These are phyloP conservation scores for Tricladium varicosporioides DNA, from an alignment of 2,329 filamentous ascomycete species.

Conservation along the genomic window DNA sequence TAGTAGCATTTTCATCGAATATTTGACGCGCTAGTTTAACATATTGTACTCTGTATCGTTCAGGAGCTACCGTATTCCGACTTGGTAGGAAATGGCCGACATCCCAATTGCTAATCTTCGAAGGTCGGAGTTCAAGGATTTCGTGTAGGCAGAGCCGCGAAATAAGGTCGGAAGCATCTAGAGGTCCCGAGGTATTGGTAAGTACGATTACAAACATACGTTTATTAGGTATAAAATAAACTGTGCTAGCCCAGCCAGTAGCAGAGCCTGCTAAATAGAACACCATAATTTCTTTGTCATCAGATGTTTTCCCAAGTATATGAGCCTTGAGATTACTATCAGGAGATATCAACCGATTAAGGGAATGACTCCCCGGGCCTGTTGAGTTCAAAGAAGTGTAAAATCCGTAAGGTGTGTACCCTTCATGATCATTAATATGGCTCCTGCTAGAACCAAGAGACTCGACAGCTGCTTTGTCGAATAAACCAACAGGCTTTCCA, in stretches of 20 bases:
- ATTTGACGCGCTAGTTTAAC: slow-evolving; percentile 4
- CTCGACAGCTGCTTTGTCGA: slow-evolving; percentile 5
- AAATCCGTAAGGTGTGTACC: slow-evolving; percentile 6
- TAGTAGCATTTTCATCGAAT: slow-evolving; percentile 6
- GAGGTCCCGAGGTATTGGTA: slow-evolving; percentile 9
- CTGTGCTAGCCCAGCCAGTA: slow-evolving; percentile 10
- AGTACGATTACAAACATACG: slow-evolving; percentile 5
- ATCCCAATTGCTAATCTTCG: neutral
- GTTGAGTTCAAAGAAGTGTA: slow-evolving; percentile 6
- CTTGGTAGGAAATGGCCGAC: slow-evolving; percentile 1
- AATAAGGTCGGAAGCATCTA: slow-evolving; percentile 10
- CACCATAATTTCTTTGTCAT: slow-evolving; percentile 1
- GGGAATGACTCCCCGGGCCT: slow-evolving; percentile 8
- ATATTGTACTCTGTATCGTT: slow-evolving; percentile 3
- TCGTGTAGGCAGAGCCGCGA: slow-evolving; percentile 9
- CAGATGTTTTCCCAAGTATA: slow-evolving; percentile 5
- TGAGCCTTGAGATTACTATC: neutral
- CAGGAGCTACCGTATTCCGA: neutral
- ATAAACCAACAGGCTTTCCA: neutral
- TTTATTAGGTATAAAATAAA: slow-evolving; percentile 9
- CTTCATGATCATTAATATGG: neutral
- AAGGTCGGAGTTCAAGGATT: slow-evolving; percentile 8
- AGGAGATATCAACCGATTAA: slow-evolving; percentile 8
- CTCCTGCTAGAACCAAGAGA: slow-evolving; percentile 3
- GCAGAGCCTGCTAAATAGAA: slow-evolving; percentile 11